phyloP scores from a whole-genome alignment of 1,284 basidiomycete species.

The Puccinia novopanici region DNA sequence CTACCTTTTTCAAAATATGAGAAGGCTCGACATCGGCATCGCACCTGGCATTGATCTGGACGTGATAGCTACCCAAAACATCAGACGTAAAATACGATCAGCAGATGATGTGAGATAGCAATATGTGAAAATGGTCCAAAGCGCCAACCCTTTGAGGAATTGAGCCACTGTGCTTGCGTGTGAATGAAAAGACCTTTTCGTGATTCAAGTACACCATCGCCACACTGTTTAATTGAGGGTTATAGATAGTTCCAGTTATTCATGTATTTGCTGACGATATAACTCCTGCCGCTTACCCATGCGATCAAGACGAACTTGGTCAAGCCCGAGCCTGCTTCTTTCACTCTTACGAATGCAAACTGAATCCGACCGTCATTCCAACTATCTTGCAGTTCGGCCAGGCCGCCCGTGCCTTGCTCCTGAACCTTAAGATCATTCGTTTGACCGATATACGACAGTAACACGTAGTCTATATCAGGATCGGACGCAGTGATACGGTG shows the following conservation, averaged over 20 bases:
- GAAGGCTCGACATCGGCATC: constrained; percentile 80
- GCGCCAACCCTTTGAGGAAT: constrained; percentile 70
- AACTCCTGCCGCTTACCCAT: constrained; percentile 57
- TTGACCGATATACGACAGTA: constrained; percentile 81
- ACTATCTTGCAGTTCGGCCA: constrained; percentile 89
- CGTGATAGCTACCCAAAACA: constrained; percentile 65
- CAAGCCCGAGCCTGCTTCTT: constrained; percentile 85
- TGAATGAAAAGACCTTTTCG: constrained; percentile 85
- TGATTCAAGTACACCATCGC: constrained; percentile 88
- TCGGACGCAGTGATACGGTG: constrained; percentile 74
- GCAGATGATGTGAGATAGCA: neutral
- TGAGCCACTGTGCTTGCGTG: constrained; percentile 80
- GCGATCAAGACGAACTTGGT: constrained; percentile 82
- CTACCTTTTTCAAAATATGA: constrained; percentile 81
- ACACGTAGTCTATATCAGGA: constrained; percentile 76
- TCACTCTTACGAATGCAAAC: constrained; percentile 86
- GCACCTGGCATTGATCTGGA: constrained; percentile 86
- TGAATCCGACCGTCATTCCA: constrained; percentile 93
- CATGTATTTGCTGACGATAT: neutral
- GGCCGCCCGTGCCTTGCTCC: constrained; percentile 75
- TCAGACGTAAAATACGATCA: neutral
- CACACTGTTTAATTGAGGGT: constrained; percentile 65
- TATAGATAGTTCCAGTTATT: neutral
- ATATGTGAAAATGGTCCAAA: neutral
- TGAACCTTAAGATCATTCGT: constrained; percentile 89